A percentile compares a stretch with the other conserved stretches of the same genome.
These are phyloP conservation scores for Singerocomus rubriflavus DNA, from an alignment of 1,284 basidiomycete genomes.

Conservation along the genomic window DNA sequence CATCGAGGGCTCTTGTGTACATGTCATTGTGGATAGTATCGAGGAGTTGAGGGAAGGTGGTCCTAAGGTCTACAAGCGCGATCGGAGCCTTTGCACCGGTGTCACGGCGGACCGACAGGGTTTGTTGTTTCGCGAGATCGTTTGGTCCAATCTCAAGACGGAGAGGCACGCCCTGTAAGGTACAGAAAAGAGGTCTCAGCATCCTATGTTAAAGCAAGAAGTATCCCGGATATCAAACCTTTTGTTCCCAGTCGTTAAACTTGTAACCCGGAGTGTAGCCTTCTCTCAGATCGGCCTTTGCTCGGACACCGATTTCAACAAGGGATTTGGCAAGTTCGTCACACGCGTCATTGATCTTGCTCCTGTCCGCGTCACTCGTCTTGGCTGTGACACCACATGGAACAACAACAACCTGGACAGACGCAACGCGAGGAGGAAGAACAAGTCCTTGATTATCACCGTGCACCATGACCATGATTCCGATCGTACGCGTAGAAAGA, in stretches of 20 bases:
- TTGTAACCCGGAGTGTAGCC: conserved; percentile 98
- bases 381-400: conserved; percentile 91
- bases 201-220: neutral
- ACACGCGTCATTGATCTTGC: conserved; percentile 76
- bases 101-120: conserved; percentile 86
- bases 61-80: conserved; percentile 60
- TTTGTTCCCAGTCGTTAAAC: conserved; percentile 99
- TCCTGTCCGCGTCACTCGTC: conserved; percentile 69
- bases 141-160: conserved; percentile 96
- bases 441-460: conserved; percentile 98
- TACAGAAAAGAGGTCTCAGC: conserved; percentile 2
- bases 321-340: conserved; percentile 71
- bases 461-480: conserved; percentile 99
- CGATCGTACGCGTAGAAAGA: conserved; percentile 92
- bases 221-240: conserved; percentile 45
- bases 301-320: conserved; percentile 74
- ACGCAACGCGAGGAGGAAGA: conserved; percentile 93
- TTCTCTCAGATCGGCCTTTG: conserved; percentile 90
- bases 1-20: conserved; percentile 76
- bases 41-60: conserved; percentile 64
- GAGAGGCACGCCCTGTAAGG: conserved; percentile 85
- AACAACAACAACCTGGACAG: conserved; percentile 87
- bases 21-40: conserved; percentile 89
- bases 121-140: conserved; percentile 84
- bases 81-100: conserved; percentile 80